These are phyloP conservation scores for Neurospora intermedia DNA, from an alignment of 495 filamentous ascomycete genomes.

Conservation along the genomic window DNA sequence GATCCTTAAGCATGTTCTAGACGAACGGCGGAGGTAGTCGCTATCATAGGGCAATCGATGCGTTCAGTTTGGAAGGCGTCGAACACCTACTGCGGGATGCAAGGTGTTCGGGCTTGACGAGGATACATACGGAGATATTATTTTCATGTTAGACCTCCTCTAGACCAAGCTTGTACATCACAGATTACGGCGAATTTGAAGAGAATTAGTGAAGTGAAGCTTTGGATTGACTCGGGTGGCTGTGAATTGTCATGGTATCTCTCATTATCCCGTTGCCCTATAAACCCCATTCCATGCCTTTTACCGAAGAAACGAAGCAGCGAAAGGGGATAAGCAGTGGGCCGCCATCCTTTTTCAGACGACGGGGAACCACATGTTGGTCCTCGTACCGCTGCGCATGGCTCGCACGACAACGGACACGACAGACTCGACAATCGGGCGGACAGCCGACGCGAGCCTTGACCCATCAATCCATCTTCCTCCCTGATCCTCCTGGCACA, in stretches of 20 bases:
- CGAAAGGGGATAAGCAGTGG: conserved; percentile 15
- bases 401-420: conserved; percentile 8
- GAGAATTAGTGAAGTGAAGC: background rate
- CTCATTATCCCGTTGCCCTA: conserved; percentile 25
- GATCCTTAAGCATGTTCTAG: too few species aligned
- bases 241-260: conserved; percentile 18
- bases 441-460: conserved; percentile 21
- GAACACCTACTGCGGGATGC: background rate
- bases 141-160: background rate
- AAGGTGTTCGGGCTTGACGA: background rate
- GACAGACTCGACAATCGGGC: conserved; percentile 22
- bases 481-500: conserved; percentile 8
- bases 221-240: conserved; percentile 12
- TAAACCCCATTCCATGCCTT: conserved; percentile 18
- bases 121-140: too few species aligned
- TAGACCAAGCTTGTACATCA: background rate
- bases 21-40: background rate
- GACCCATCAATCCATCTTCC: conserved; percentile 5
- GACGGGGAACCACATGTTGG: background rate
- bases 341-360: background rate
- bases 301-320: conserved; percentile 17
- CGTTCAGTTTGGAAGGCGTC: background rate
- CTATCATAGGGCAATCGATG: background rate
- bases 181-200: background rate
- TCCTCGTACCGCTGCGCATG: background rate